Evolutionary conservation across 1,139 yeast genomes (phyloP).

Genomic region (Dujonia santamariae): DNA sequence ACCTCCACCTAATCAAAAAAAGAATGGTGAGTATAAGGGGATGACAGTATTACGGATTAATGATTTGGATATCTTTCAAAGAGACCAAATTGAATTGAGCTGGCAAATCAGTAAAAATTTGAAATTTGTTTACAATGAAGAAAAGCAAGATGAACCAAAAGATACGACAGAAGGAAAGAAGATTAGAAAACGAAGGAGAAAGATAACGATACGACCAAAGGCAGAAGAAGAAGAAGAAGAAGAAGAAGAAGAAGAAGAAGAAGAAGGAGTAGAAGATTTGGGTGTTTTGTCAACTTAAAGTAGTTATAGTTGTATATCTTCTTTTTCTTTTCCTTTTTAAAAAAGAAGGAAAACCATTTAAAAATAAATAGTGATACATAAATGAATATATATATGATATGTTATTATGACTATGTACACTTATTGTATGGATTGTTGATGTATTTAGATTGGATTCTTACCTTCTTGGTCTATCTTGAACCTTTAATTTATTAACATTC

Average conservation of each 20-base stretch:
- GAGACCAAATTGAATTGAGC: slow-evolving; percentile 25
- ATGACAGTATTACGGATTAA: slow-evolving; percentile 23
- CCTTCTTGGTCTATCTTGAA: slow-evolving; percentile 74
- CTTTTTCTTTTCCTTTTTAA: no score
- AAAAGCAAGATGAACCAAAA: no score
- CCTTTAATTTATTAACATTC: slow-evolving; percentile 76
- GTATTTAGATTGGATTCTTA: slow-evolving; percentile 3
- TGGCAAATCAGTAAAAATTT: slow-evolving; percentile 16
- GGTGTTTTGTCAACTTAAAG: no score
- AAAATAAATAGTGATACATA: no score
- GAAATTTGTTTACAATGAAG: slow-evolving; percentile 22
- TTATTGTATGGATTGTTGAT: background rate
- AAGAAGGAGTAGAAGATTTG: no score
- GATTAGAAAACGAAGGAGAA: background rate
- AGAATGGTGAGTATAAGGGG: slow-evolving; percentile 9
- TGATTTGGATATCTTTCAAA: slow-evolving; percentile 25
- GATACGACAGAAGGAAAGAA: no score
- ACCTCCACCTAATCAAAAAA: slow-evolving; percentile 9
- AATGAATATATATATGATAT: background rate
- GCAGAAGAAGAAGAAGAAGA: background rate
- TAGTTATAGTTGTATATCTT: no score
- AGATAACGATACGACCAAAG: background rate
- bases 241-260: no score
- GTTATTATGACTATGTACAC: slow-evolving; percentile 1
- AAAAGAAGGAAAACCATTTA: no score